These are phyloP conservation scores for Phenoliferia sp. DNA, from an alignment of 1,284 basidiomycete species.

Conservation along the genomic window DNA sequence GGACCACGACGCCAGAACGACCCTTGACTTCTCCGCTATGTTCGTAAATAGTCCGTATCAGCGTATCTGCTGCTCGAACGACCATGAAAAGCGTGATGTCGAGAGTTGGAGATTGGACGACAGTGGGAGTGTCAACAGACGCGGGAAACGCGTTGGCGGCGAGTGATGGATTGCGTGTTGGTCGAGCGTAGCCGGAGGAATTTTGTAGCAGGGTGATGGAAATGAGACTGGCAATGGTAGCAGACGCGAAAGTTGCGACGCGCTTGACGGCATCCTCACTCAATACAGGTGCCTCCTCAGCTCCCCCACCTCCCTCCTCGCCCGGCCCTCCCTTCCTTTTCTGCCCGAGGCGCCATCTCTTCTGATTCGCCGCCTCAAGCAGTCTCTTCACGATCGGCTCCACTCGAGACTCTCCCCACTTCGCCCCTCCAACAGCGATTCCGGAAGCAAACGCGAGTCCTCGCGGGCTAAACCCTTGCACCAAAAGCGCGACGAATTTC, in stretches of 20 bases:
- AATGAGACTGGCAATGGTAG: constrained; percentile 22
- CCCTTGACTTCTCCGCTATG: constrained; percentile 6
- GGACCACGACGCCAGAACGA: constrained; percentile 6
- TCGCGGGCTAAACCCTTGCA: neutral
- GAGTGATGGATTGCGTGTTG: neutral
- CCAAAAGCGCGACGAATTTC: constrained; percentile 3
- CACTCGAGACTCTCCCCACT: constrained; percentile 21
- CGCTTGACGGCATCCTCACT: constrained; percentile 1
- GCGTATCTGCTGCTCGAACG: constrained; percentile 38
- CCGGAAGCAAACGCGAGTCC: constrained; percentile 26
- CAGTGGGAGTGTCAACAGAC: neutral
- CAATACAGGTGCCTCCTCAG: neutral
- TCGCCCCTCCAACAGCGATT: constrained; percentile 23
- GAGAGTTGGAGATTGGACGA: constrained; percentile 39
- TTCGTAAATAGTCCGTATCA: constrained; percentile 11
- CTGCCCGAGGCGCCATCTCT: too few species aligned
- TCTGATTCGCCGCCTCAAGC: too few species aligned
- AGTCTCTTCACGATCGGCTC: constrained; percentile 10
- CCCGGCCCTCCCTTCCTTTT: neutral
- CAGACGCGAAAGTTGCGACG: constrained; percentile 21
- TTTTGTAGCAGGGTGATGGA: constrained; percentile 14
- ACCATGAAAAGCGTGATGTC: constrained; percentile 44
- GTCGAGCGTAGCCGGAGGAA: neutral
- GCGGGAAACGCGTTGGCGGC: neutral
- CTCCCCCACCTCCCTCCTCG: too few species aligned